Conservation (phyloP, 1,139 yeast species). For the Nakaseomyces uthaithaninus region DNA sequence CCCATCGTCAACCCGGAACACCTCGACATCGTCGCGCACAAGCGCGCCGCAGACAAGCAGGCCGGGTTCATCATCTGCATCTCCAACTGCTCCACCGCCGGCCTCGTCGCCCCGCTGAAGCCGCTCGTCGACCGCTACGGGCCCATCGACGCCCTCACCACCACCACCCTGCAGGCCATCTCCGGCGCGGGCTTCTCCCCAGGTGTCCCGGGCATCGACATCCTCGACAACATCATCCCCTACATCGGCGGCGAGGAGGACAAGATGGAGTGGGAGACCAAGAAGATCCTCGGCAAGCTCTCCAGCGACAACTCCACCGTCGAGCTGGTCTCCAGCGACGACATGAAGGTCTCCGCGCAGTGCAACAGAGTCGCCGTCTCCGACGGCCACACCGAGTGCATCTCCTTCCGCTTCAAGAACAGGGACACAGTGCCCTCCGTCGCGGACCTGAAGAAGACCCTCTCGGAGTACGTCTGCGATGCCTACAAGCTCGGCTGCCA, state of each 20-base stretch:
- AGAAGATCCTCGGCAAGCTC: constrained; percentile 74
- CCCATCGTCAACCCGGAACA: constrained; percentile 97
- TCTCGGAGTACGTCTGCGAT: constrained; percentile 75
- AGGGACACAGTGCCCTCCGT: constrained; percentile 71
- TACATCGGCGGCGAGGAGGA: constrained; percentile 96
- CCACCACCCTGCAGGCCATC: constrained; percentile 93
- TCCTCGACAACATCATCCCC: constrained; percentile 90
- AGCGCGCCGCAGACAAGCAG: constrained; percentile 47
- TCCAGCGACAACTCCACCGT: constrained; percentile 48
- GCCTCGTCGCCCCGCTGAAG: constrained; percentile 90
- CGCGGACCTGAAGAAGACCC: constrained; percentile 63
- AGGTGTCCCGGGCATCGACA: constrained; percentile 92
- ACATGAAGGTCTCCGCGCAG: constrained; percentile 84
- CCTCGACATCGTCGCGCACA: constrained; percentile 61
- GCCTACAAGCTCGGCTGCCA: constrained; percentile 70
- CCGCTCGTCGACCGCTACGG: constrained; percentile 87
- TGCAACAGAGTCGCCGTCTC: constrained; percentile 95
- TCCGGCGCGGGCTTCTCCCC: constrained; percentile 99
- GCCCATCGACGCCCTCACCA: constrained; percentile 75
- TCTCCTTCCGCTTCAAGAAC: constrained; percentile 72
- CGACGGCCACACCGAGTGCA: constrained; percentile 97
- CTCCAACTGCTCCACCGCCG: constrained; percentile 97
- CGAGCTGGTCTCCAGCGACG: constrained; percentile 55
- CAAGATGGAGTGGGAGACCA: constrained; percentile 97
- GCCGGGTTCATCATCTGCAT: constrained; percentile 89